Conservation (phyloP, 345 rosid species). For the Erysimum cheiranthoides region DNA sequence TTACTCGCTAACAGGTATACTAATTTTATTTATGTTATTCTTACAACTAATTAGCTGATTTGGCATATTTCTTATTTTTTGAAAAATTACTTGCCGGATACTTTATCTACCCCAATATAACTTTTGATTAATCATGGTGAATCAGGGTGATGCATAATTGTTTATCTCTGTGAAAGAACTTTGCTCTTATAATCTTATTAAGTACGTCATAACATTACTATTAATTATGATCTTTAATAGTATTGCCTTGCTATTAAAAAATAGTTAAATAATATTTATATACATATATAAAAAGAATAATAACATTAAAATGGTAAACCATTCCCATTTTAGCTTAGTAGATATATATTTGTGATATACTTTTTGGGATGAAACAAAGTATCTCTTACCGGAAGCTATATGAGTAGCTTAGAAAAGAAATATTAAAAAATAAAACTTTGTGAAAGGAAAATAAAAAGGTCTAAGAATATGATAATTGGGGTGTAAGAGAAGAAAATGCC, state of each 20-base stretch:
- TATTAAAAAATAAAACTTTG: constrained; percentile 28
- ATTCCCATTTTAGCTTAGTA: not conserved
- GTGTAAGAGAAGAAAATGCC: constrained; percentile 47
- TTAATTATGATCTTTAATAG: not conserved
- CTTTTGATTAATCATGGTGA: too few relatives aligned
- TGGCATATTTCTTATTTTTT: not conserved
- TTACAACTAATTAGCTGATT: too few relatives aligned
- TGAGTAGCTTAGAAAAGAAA: constrained; percentile 9
- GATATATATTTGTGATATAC: not conserved
- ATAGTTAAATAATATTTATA: not conserved
- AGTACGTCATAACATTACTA: not conserved
- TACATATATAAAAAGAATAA: not conserved
- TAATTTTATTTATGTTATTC: too few relatives aligned
- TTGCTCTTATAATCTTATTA: too few relatives aligned
- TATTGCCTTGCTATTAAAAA: not conserved
- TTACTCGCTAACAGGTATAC: too few relatives aligned
- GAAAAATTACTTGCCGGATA: not conserved
- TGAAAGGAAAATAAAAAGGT: constrained; percentile 20
- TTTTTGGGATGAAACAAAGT: not conserved
- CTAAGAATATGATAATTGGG: constrained; percentile 43
- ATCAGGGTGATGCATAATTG: too few relatives aligned
- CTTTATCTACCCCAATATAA: not conserved
- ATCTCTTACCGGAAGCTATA: not conserved
- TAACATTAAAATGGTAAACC: not conserved
- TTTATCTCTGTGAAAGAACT: too few relatives aligned